Conservation (phyloP, 495 filamentous ascomycete genomes). For the Penicillium turbatum region DNA sequence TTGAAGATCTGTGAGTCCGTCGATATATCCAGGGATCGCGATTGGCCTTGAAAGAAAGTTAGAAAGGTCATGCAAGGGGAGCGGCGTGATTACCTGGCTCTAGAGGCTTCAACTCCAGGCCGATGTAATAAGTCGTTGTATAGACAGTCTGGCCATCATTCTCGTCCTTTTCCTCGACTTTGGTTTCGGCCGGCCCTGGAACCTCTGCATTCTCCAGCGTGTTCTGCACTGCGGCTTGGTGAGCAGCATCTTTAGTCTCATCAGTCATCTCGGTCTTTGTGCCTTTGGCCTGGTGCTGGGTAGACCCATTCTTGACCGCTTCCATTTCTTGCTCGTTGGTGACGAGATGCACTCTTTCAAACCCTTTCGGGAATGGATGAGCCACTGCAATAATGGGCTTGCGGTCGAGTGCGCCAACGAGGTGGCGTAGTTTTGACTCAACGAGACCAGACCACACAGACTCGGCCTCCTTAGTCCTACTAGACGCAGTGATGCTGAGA, state of each 20-base stretch:
- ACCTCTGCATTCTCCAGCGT: conserved; percentile 44
- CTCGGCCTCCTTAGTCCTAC: conserved; percentile 79
- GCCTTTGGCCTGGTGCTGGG: conserved; percentile 61
- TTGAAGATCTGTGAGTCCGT: conserved; percentile 72
- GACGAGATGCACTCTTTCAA: conserved; percentile 74
- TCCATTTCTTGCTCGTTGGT: conserved; percentile 65
- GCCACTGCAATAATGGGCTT: conserved; percentile 73
- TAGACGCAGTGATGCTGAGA: conserved; percentile 79
- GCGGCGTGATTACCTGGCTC: conserved; percentile 29
- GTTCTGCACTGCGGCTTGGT: conserved; percentile 46
- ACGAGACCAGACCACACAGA: conserved; percentile 86
- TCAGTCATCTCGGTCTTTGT: conserved; percentile 57
- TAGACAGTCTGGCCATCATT: conserved; percentile 54
- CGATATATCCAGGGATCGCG: conserved; percentile 59
- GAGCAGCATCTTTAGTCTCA: conserved; percentile 51
- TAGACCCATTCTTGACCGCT: conserved; percentile 64
- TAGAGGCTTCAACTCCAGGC: conserved; percentile 56
- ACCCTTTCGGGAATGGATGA: conserved; percentile 89
- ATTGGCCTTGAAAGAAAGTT: conserved; percentile 37
- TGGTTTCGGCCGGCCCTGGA: conserved; percentile 37
- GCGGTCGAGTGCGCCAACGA: conserved; percentile 74
- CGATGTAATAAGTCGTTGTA: conserved; percentile 86
- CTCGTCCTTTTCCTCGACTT: conserved; percentile 22
- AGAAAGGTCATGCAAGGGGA: conserved; percentile 15
- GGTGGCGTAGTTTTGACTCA: conserved; percentile 82